Base-by-base conservation (phyloP, 768 basidiomycete genomes). In the Russula dissimulans region DNA sequence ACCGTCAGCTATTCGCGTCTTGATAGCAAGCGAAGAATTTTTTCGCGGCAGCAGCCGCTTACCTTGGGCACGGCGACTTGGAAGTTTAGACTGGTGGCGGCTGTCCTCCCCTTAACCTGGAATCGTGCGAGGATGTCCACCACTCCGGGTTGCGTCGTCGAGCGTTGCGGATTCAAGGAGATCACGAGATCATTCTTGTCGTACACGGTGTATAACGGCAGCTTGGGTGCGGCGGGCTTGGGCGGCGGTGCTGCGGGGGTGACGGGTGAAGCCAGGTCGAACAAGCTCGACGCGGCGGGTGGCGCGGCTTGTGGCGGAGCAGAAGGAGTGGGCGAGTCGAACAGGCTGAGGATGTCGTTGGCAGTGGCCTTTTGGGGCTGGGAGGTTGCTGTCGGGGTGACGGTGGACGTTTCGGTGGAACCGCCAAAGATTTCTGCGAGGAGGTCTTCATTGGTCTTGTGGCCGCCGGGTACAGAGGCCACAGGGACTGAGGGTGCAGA, bases 61-160 rank as follows among this genome's bases (percentile, higher is more conserved):
- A 92, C 94, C 81, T 92, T 95, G 4, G 95, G 95, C 8, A 99
- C 95, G 8, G 95, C 97, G 43, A 94, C 97, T 71, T 98, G 97
- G 77, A 99, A 97, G 68, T 86, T 93, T 49, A 99, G 74, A 1
- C 82, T 84, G 5, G 77, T 76, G 2, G 79, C 84, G 5, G 79
- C 55, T 18, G 74, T 78, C 3, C 70, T 70, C 15, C 83, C 86
- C 2, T 80, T 75, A 3, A 85, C 81, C 59, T 89, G 85, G 77
- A 99, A 98, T 55, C 86, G 80, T 18, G 92, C 95, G 59, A 94
- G 74, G 63, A 98, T 89, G 74, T 95, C 89, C 26, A 95, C 87
- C 45, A 95, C 77, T 42, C 92, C 94, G n/a, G 92, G 91, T 62
- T 87, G 85, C 49, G 82, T 74, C 9, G 86, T 70, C 29, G 87